Evolutionary conservation across 129 eudicot species (phyloP).

Genomic region (Silybum marianum): DNA sequence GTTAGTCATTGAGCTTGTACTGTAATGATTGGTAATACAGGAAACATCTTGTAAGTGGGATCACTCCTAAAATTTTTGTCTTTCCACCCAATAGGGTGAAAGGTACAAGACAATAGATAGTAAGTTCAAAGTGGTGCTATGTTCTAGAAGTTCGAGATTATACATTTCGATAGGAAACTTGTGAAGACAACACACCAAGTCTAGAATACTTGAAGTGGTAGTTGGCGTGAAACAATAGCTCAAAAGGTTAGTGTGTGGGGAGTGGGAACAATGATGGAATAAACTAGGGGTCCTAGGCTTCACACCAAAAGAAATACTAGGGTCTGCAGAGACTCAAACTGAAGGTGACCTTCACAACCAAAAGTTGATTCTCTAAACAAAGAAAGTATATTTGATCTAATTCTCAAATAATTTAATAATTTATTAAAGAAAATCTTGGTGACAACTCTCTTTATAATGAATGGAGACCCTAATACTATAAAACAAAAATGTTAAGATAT

Average conservation of each 20-base stretch:
- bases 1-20: not conserved
- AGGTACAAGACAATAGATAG: not conserved
- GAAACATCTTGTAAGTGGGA: too few species aligned
- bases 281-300: conserved; percentile 1
- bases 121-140: not conserved
- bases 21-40: too few species aligned
- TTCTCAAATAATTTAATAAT: not conserved
- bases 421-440: not conserved
- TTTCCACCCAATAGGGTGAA: not conserved
- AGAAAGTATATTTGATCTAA: not conserved
- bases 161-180: not conserved
- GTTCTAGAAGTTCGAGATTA: not conserved
- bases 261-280: conserved; percentile 5
- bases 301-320: not conserved
- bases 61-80: not conserved
- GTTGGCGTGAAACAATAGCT: conserved; percentile 2
- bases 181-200: not conserved
- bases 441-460: not conserved
- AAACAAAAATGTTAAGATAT: not conserved
- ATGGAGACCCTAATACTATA: not conserved
- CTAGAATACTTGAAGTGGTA: not conserved
- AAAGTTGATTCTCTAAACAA: not conserved
- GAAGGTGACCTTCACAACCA: not conserved
- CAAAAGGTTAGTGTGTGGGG: conserved; percentile 12
- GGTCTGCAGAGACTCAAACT: not conserved